These are phyloP conservation scores for Zalaria obscura DNA, from an alignment of 2,329 filamentous ascomycete species.

Conservation along the genomic window DNA sequence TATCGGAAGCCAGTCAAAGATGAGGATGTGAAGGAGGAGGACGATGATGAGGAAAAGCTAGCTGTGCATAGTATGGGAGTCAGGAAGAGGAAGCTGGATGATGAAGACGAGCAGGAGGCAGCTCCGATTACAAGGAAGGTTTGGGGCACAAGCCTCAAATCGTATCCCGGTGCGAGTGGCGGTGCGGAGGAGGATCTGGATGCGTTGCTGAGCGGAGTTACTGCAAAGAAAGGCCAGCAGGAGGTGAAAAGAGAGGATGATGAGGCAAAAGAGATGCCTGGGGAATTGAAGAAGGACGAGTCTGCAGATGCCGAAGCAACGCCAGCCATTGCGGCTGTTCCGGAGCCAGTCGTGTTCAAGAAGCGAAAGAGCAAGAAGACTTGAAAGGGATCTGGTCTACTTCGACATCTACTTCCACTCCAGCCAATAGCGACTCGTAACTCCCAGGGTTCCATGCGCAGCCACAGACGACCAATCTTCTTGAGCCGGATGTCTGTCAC, in stretches of 20 bases:
- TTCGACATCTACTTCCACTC: no score
- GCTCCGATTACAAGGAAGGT: conserved; percentile 28
- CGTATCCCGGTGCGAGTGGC: conserved; percentile 28
- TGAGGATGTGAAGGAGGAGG: conserved; percentile 32
- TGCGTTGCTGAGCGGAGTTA: conserved; percentile 32
- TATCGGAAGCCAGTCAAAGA: conserved; percentile 2
- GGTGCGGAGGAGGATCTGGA: conserved; percentile 45
- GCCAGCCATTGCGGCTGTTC: conserved; percentile 12
- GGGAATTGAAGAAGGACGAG: conserved; percentile 16
- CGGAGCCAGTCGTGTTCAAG: conserved; percentile 54
- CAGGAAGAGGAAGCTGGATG: conserved; percentile 47
- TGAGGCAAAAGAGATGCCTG: conserved; percentile 15
- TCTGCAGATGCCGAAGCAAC: conserved; percentile 14
- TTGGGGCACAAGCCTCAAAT: conserved; percentile 32
- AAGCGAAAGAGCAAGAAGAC: conserved; percentile 46
- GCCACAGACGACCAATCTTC: no score
- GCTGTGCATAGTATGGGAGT: conserved; percentile 36
- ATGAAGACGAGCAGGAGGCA: conserved; percentile 47
- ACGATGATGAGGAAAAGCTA: conserved; percentile 27
- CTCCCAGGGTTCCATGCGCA: no score
- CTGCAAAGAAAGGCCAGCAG: conserved; percentile 11
- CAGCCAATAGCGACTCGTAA: no score
- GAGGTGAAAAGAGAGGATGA: conserved; percentile 18
- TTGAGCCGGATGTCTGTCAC: no score
- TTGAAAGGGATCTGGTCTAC: background rate